A percentile compares a stretch with the other conserved stretches of the same genome.
These are phyloP conservation scores for Fusarium burgessii DNA, from an alignment of 2,329 filamentous ascomycete species.

Conservation along the genomic window DNA sequence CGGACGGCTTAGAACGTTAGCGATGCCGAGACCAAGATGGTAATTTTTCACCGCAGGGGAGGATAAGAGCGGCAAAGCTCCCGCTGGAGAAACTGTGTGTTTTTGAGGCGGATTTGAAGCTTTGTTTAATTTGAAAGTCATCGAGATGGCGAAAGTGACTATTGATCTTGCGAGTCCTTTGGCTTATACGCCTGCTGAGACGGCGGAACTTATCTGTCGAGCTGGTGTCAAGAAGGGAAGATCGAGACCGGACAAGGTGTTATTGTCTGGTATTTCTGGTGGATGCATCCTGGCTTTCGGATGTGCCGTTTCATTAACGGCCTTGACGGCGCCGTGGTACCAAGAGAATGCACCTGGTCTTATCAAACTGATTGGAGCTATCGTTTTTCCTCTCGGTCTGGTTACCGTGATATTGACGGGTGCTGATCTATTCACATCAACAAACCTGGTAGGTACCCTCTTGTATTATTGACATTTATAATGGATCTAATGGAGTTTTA, in stretches of 20 bases:
- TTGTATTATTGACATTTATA: too few relatives aligned
- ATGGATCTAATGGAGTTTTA: neutral
- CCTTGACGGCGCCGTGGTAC: conserved; percentile 41
- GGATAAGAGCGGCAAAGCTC: neutral
- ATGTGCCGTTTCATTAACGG: conserved; percentile 40
- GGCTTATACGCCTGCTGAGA: conserved; percentile 42
- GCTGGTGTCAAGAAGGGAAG: conserved; percentile 40
- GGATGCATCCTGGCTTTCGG: conserved; percentile 39
- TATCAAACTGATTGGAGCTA: conserved; percentile 37
- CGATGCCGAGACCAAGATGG: conserved; percentile 5
- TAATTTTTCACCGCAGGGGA: neutral
- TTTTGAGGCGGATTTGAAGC: neutral
- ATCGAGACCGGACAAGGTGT: conserved; percentile 36
- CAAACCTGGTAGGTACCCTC: conserved; percentile 23
- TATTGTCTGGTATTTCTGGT: conserved; percentile 37
- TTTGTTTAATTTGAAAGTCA: too few relatives aligned
- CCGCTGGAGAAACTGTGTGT: rapidly evolving
- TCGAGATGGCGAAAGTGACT: neutral
- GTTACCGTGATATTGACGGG: conserved; percentile 40
- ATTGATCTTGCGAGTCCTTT: conserved; percentile 11
- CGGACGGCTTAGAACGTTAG: neutral
- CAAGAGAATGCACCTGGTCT: conserved; percentile 42
- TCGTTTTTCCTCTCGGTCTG: conserved; percentile 39
- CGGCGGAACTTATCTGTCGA: conserved; percentile 40
- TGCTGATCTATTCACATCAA: conserved; percentile 40